These are phyloP conservation scores for Fusarium buharicum DNA, from an alignment of 2,329 filamentous ascomycete species.

Conservation along the genomic window DNA sequence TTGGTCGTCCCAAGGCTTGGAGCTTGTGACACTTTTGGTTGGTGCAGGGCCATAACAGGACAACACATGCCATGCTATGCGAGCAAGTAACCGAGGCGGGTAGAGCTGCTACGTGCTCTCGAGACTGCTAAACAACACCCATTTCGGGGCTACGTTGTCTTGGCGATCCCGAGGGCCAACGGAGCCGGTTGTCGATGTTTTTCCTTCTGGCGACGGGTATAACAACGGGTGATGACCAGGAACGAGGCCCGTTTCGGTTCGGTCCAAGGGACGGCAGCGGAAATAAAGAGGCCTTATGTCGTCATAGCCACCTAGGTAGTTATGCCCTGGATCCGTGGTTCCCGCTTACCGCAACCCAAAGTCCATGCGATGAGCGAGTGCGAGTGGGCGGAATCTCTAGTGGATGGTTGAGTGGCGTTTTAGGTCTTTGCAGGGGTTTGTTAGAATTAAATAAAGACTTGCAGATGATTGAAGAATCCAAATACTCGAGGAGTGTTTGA, in stretches of 20 bases:
- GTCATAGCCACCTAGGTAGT: too few relatives aligned
- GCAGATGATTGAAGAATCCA: constrained; percentile 1
- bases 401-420: constrained; percentile 8
- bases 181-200: constrained; percentile 32
- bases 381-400: not conserved
- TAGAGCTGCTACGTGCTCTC: not conserved
- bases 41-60: constrained; percentile 10
- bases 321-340: constrained; percentile 28
- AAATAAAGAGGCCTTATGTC: constrained; percentile 27
- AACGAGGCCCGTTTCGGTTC: constrained; percentile 39
- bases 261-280: constrained; percentile 44
- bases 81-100: constrained; percentile 15
- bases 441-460: not conserved
- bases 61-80: constrained; percentile 8
- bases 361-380: not conserved
- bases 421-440: not conserved
- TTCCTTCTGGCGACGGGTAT: constrained; percentile 11
- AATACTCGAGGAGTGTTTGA: not conserved
- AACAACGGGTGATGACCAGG: constrained; percentile 17
- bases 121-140: constrained; percentile 3
- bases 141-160: constrained; percentile 17
- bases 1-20: constrained; percentile 1
- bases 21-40: constrained; percentile 5
- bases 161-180: constrained; percentile 44
- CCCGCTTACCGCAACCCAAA: constrained; percentile 19